These are phyloP conservation scores for Pythium chondricola DNA, from an alignment of 352 stramenopile genomes.

Conservation along the genomic window DNA sequence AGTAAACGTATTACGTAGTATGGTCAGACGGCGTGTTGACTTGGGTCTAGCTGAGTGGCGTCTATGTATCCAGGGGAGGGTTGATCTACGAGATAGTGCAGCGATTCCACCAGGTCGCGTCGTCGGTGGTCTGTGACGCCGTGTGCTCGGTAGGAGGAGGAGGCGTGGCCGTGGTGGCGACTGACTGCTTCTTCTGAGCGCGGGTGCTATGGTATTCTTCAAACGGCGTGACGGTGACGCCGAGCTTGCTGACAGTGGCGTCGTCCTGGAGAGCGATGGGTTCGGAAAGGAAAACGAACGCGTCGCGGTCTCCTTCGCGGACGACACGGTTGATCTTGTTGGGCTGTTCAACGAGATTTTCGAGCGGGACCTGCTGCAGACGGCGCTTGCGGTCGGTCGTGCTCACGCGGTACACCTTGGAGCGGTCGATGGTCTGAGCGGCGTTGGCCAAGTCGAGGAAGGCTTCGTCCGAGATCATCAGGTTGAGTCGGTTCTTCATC, in stretches of 20 bases:
- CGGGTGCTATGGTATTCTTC: conserved; percentile 33
- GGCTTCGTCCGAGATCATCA: conserved; percentile 72
- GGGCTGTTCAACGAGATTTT: conserved; percentile 49
- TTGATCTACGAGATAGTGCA: conserved; percentile 52
- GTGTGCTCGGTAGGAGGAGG: too few species aligned
- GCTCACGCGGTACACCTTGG: conserved; percentile 54
- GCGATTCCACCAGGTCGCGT: conserved; percentile 35
- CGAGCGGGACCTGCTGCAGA: conserved; percentile 54
- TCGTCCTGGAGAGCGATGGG: conserved; percentile 25
- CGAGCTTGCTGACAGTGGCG: conserved; percentile 20
- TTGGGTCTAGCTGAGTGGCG: too few species aligned
- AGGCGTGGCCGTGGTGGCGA: conserved; percentile 2
- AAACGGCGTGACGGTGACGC: conserved; percentile 47
- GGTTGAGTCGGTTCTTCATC: conserved; percentile 70
- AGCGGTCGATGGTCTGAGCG: conserved; percentile 57
- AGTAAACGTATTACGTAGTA: background rate
- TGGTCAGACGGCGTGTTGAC: too few species aligned
- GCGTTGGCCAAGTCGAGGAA: conserved; percentile 50
- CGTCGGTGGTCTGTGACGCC: conserved; percentile 17
- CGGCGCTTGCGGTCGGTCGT: conserved; percentile 46
- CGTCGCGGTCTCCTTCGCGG: conserved; percentile 53
- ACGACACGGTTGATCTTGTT: conserved; percentile 63
- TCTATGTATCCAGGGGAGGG: too few species aligned
- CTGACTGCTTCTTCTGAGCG: conserved; percentile 8
- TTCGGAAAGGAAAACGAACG: conserved; percentile 34